Evolutionary conservation across 345 rosid genomes (phyloP).

Genomic region (Carallia brachiata): DNA sequence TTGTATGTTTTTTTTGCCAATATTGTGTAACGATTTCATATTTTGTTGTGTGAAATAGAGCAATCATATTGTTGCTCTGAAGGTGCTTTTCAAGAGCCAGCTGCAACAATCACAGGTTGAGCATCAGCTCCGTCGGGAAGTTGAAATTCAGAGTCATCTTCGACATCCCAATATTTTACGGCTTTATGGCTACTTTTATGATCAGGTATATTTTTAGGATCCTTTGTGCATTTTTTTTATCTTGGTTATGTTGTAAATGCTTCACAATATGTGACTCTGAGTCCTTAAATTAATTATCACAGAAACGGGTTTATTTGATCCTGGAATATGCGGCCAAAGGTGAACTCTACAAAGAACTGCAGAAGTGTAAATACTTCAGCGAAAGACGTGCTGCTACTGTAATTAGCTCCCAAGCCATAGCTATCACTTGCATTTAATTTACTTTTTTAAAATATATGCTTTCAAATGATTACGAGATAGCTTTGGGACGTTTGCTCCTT

Average conservation of each 20-base stretch:
- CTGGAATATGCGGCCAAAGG: conserved; percentile 89
- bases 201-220: conserved; percentile 51
- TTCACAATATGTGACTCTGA: background rate
- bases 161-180: conserved; percentile 84
- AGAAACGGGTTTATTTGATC: conserved; percentile 86
- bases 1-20: no score
- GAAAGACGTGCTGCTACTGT: conserved; percentile 94
- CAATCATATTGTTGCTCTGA: conserved; percentile 87
- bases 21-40: background rate
- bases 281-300: conserved; percentile 21
- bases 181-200: conserved; percentile 94
- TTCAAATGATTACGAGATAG: background rate
- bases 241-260: conserved; percentile 7
- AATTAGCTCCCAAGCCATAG: conserved; percentile 25
- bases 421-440: background rate
- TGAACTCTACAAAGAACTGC: conserved; percentile 87
- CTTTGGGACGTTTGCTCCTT: background rate
- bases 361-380: conserved; percentile 82
- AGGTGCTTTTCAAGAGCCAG: conserved; percentile 93
- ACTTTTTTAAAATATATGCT: background rate
- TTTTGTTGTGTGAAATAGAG: conserved; percentile 48
- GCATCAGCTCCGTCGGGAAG: conserved; percentile 94
- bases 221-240: background rate
- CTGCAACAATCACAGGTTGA: conserved; percentile 95
- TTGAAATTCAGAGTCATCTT: conserved; percentile 96